These are phyloP conservation scores for Lactarius trivialis DNA, from an alignment of 768 basidiomycete genomes.

Conservation along the genomic window DNA sequence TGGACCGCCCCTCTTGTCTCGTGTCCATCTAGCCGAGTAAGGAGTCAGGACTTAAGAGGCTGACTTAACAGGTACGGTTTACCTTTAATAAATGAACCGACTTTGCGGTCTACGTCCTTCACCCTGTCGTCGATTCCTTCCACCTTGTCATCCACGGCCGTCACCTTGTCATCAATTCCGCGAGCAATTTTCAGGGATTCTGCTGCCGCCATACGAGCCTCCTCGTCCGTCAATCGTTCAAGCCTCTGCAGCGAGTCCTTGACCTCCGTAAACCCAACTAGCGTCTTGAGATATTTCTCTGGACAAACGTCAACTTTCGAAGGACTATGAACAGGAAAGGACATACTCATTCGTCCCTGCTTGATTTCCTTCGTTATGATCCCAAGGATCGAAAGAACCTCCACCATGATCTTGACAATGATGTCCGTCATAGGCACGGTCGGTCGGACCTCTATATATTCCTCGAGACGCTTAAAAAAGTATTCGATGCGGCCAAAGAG, in stretches of 20 bases:
- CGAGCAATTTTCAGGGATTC: background rate
- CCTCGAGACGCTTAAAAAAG: too few species aligned
- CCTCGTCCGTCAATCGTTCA: background rate
- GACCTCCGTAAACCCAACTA: background rate
- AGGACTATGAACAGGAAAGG: too few species aligned
- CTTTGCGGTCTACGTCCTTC: too few species aligned
- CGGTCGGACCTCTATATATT: too few species aligned
- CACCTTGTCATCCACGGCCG: background rate
- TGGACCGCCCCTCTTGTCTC: background rate
- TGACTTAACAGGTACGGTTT: background rate
- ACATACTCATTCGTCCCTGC: too few species aligned
- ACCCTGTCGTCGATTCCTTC: background rate
- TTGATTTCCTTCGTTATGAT: too few species aligned
- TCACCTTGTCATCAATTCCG: background rate
- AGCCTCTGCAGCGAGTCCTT: background rate
- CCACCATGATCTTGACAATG: too few species aligned
- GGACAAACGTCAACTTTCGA: too few species aligned
- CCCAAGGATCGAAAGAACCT: too few species aligned
- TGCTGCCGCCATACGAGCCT: background rate
- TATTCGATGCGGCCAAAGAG: too few species aligned
- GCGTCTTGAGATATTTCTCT: background rate
- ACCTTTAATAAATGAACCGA: background rate
- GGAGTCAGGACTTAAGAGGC: too few species aligned
- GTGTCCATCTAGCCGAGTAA: background rate
- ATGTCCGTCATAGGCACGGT: too few species aligned